Percentiles rank a stretch among this genome's conserved stretches.
Conservation (phyloP, 495 filamentous ascomycete genomes). For the Parmelia sp. region DNA sequence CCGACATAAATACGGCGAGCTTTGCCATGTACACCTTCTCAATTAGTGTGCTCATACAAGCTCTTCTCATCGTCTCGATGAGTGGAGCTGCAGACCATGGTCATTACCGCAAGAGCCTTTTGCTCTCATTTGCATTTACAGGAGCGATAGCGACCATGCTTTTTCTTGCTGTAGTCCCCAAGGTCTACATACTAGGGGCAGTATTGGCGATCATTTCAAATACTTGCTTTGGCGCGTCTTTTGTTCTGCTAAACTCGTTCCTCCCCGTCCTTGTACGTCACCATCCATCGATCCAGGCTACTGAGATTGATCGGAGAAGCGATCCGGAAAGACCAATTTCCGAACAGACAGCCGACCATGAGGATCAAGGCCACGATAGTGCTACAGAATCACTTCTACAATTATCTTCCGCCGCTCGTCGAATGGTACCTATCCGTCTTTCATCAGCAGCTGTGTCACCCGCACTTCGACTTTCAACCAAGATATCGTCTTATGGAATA, state of each 20-base stretch:
- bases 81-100: constrained; percentile 94
- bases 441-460: constrained; percentile 38
- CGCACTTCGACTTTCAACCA: constrained; percentile 69
- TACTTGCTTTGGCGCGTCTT: constrained; percentile 80
- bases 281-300: constrained; percentile 47
- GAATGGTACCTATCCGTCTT: neutral
- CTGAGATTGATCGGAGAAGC: constrained; percentile 23
- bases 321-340: constrained; percentile 21
- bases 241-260: constrained; percentile 80
- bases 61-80: constrained; percentile 88
- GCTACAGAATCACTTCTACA: constrained; percentile 41
- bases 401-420: constrained; percentile 1
- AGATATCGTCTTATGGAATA: constrained; percentile 83
- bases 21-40: constrained; percentile 99
- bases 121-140: constrained; percentile 74
- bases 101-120: constrained; percentile 78
- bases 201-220: constrained; percentile 84
- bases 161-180: constrained; percentile 70
- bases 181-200: constrained; percentile 71
- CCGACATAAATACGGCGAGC: constrained; percentile 89
- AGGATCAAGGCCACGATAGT: constrained; percentile 26
- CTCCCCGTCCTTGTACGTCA: constrained; percentile 74
- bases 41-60: constrained; percentile 80
- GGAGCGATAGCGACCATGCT: constrained; percentile 82
- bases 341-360: constrained; percentile 20